Percentiles rank a stretch among this genome's conserved stretches.
Conservation (phyloP, 768 basidiomycete genomes). For the Sporobolomyces pararoseus region DNA sequence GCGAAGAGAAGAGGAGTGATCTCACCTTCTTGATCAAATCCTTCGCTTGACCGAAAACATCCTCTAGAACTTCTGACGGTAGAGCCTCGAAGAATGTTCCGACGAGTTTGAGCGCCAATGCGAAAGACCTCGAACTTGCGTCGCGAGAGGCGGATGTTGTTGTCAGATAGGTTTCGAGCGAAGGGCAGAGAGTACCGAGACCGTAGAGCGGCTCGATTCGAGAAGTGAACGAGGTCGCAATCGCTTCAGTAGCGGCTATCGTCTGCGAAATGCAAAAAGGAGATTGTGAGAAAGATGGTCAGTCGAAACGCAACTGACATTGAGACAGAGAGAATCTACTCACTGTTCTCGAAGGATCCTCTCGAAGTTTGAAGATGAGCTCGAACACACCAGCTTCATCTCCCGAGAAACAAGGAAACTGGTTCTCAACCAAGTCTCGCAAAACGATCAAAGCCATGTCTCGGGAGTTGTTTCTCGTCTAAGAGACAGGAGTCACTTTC, state of each 20-base stretch:
- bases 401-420: conserved; percentile 37
- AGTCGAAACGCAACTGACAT: too few relatives aligned
- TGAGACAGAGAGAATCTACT: not conserved
- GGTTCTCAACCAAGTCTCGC: conserved; percentile 40
- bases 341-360: conserved; percentile 28
- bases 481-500: too few relatives aligned
- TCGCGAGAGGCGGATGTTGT: not conserved
- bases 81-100: conserved; percentile 37
- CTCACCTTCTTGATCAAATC: conserved; percentile 38
- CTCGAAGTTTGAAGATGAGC: conserved; percentile 37
- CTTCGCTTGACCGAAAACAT: conserved; percentile 35
- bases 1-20: too few relatives aligned
- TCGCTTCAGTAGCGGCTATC: conserved; percentile 38
- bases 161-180: not conserved
- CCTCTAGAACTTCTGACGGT: conserved; percentile 43
- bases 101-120: conserved; percentile 38
- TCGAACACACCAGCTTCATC: conserved; percentile 37
- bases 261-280: not conserved
- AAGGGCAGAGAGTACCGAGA: conserved; percentile 36
- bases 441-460: conserved; percentile 39
- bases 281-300: not conserved
- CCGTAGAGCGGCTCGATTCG: conserved; percentile 44
- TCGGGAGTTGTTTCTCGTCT: too few relatives aligned
- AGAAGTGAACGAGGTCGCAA: conserved; percentile 31
- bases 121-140: conserved; percentile 20